phyloP scores from a whole-genome alignment of 176 grass and related monocot genomes.

The Oryza meyeriana region DNA sequence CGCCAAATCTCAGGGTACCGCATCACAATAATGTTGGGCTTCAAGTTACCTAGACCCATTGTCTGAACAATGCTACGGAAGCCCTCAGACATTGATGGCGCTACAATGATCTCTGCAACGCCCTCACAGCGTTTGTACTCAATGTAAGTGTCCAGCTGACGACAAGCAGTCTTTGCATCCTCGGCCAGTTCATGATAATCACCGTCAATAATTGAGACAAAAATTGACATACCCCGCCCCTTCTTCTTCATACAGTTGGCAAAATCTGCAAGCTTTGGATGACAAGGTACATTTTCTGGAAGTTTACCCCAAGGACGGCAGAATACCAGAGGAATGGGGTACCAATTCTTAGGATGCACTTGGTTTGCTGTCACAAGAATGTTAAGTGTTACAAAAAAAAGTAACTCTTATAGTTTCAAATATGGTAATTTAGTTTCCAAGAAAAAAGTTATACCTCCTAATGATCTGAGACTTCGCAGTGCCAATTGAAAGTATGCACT shows the following conservation, averaged over 20 bases:
- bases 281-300: constrained; percentile 94
- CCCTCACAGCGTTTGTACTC: constrained; percentile 95
- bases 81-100: constrained; percentile 87
- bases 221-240: constrained; percentile 96
- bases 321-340: constrained; percentile 94
- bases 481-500: constrained; percentile 99
- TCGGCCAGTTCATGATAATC: constrained; percentile 93
- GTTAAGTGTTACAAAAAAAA: constrained; percentile 21
- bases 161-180: constrained; percentile 86
- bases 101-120: constrained; percentile 91
- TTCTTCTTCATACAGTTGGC: constrained; percentile 99
- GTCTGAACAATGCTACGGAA: constrained; percentile 92
- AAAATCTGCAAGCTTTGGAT: constrained; percentile 98
- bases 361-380: constrained; percentile 70
- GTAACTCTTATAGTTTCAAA: background rate
- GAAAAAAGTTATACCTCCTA: constrained; percentile 68
- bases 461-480: constrained; percentile 81
- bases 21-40: constrained; percentile 97
- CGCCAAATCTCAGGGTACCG: constrained; percentile 98
- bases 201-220: constrained; percentile 88
- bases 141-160: constrained; percentile 81
- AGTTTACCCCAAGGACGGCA: constrained; percentile 99
- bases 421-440: constrained; percentile 29
- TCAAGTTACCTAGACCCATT: constrained; percentile 96
- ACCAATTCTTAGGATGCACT: constrained; percentile 99